Conservation (phyloP, 2,329 filamentous ascomycete genomes). For the Colletotrichum tanaceti region DNA sequence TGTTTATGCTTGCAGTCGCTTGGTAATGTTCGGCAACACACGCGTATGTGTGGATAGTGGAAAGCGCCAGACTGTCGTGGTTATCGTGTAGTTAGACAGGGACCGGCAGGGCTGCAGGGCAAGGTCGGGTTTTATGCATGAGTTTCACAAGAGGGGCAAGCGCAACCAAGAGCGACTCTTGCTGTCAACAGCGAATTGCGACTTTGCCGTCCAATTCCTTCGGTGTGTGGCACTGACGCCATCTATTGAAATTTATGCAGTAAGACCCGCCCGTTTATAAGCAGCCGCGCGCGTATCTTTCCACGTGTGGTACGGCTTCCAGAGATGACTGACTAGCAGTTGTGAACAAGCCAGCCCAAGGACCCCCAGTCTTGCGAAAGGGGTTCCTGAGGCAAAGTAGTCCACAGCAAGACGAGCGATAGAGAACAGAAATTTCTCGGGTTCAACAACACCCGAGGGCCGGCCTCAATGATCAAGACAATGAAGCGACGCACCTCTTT, state of each 20-base stretch:
- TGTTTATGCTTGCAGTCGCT: too few relatives aligned
- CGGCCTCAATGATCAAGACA: not conserved
- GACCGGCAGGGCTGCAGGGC: too few relatives aligned
- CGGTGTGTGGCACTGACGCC: not conserved
- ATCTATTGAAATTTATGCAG: not conserved
- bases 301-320: not conserved
- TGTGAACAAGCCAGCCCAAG: not conserved
- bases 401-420: too few relatives aligned
- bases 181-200: not conserved
- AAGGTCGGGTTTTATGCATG: not conserved
- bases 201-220: not conserved
- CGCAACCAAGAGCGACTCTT: not conserved
- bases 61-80: not conserved
- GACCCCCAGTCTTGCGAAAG: too few relatives aligned
- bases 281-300: constrained; percentile 32
- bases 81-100: not conserved
- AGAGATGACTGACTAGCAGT: not conserved
- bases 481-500: too few relatives aligned
- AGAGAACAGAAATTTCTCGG: not conserved
- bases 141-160: not conserved
- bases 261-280: constrained; percentile 24
- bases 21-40: not conserved
- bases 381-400: too few relatives aligned
- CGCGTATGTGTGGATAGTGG: not conserved
- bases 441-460: not conserved